These are phyloP conservation scores for Sarocladium brachiariae DNA, from an alignment of 2,329 filamentous ascomycete species.

Conservation along the genomic window DNA sequence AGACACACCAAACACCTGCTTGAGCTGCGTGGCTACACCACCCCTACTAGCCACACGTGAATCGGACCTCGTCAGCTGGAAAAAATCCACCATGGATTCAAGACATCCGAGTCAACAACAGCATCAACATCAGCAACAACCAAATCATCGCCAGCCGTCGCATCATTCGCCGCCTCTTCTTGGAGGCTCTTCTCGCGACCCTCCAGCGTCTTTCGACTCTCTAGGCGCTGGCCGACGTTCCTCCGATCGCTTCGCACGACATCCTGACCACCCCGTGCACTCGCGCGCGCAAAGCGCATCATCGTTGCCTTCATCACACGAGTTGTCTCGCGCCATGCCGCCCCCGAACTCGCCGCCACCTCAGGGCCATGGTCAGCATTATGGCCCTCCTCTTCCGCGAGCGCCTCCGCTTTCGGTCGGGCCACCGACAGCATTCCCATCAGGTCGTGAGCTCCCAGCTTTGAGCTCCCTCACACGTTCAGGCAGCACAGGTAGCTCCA, in stretches of 20 bases:
- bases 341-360: constrained; percentile 40
- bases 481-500: constrained; percentile 42
- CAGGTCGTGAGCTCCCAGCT: constrained; percentile 46
- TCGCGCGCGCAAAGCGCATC: constrained; percentile 28
- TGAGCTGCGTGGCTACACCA: not conserved
- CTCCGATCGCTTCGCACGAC: constrained; percentile 2
- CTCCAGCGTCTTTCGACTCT: constrained; percentile 1
- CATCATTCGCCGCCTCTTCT: constrained; percentile 10
- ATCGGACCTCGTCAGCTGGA: not conserved
- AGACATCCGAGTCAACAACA: constrained; percentile 10
- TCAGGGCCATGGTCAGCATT: constrained; percentile 24
- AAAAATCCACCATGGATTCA: constrained; percentile 11
- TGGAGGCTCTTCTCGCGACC: constrained; percentile 1
- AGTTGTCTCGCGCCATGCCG: constrained; percentile 37
- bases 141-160: constrained; percentile 12
- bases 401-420: constrained; percentile 36
- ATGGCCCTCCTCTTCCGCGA: constrained; percentile 39
- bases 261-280: constrained; percentile 7
- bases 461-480: constrained; percentile 42
- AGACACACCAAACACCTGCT: constrained; percentile 5
- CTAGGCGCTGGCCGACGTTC: constrained; percentile 1
- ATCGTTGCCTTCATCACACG: constrained; percentile 31
- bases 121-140: constrained; percentile 1
- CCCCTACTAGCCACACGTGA: not conserved
- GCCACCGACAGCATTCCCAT: constrained; percentile 37